Evolutionary conservation across 179 eudicot genomes (phyloP), one percentile per base, ranked within the genome.

Genomic region (Beta lomatogona): DNA sequence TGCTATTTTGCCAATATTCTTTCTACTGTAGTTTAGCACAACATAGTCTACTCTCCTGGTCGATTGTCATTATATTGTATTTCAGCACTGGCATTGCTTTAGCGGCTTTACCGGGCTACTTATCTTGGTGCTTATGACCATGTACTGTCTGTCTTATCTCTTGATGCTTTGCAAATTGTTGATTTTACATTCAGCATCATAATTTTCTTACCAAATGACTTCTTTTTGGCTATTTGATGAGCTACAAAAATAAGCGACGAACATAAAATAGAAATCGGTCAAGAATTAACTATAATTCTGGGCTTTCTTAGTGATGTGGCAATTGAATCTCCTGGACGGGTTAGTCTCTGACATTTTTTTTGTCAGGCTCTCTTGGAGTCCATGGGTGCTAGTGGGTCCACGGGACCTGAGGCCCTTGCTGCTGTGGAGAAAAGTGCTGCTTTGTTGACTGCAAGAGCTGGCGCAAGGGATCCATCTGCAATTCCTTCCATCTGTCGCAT

Each of bases 381-480:
- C 78, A 89, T 96, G 93, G 96, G 98, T 77, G 85, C 88, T 50
- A 91, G 84, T 90, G 97, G 97, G 55, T 90, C 97, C 70, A 79
- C 92, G 50, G 99, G 99, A 75, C 90, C 88, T 12, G 99, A 96
- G 83, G 92, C 97, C 80, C 86, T 91, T 75, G 93, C 96, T 88
- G 88, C 89, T 80, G 97, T 90, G 12, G 99, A 96, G 87, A 96
- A 91, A 83, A 92, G 80, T 84, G 98, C 98, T 74, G 88, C 92
- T 82, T 77, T 96, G 77, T 85, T 96, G 88, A 96, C 98, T 77
- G 97, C 99, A 81, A 92, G 98, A 90, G 99, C 99, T 84, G 99
- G 99, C 87, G 92, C 94, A n/a, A 88, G 96, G 88, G 99, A 96
- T 86, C 99, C 99, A 72, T 96, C 99, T 77, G 97, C 99, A 41